Conservation (phyloP, 148 eudicot species). For the Suaeda aralocaspica region DNA sequence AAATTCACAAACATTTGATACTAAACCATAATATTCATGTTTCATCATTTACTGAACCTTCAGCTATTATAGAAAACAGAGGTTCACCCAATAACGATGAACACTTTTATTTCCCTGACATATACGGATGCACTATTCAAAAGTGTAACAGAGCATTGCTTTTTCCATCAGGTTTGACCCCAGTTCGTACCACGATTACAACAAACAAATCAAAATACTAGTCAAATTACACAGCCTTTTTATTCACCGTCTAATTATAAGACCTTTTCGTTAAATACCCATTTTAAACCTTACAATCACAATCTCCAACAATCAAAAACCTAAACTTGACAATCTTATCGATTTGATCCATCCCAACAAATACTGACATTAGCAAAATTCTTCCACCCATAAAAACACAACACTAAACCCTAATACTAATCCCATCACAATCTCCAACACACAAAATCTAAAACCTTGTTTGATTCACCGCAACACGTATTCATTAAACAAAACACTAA, state of each 20-base stretch:
- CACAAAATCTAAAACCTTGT: neutral
- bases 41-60: constrained; percentile 32
- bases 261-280: too few species aligned
- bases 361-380: too few species aligned
- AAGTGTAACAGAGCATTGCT: constrained; percentile 42
- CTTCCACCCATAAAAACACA: too few species aligned
- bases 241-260: neutral
- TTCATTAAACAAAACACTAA: too few species aligned
- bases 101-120: constrained; percentile 24
- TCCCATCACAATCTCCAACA: neutral
- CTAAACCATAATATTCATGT: too few species aligned
- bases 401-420: too few species aligned
- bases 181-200: neutral
- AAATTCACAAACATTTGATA: too few species aligned
- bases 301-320: too few species aligned
- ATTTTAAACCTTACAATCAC: too few species aligned
- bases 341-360: too few species aligned
- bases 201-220: neutral
- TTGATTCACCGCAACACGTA: too few species aligned
- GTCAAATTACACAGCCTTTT: neutral
- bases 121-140: constrained; percentile 29
- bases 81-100: constrained; percentile 39
- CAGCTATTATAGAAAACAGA: constrained; percentile 19
- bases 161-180: constrained; percentile 2
- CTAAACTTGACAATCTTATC: too few species aligned